phyloP scores from a whole-genome alignment of 768 basidiomycete genomes.

The Lactarius evosmus region DNA sequence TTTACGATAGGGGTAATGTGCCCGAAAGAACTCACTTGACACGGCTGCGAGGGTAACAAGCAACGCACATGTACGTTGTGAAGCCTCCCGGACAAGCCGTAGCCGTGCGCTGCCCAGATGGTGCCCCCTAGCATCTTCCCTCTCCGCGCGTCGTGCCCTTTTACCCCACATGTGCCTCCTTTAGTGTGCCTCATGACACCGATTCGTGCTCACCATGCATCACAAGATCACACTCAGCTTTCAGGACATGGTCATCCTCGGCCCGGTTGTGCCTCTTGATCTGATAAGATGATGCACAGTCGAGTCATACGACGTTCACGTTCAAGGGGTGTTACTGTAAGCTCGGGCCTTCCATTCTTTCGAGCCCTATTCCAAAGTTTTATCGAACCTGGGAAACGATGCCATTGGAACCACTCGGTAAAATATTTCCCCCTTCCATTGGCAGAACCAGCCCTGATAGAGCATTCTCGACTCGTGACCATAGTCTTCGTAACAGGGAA shows the following conservation, averaged over 20 bases:
- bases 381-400: not conserved
- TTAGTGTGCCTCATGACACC: not conserved
- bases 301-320: not conserved
- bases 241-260: not conserved
- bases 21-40: not conserved
- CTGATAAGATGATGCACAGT: not conserved
- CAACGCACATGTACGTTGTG: too few relatives aligned
- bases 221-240: not conserved
- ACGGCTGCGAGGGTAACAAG: too few relatives aligned
- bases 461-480: not conserved
- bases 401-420: conserved; percentile 15
- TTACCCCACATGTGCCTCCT: not conserved
- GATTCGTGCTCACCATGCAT: not conserved
- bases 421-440: too few relatives aligned
- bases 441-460: not conserved
- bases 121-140: not conserved
- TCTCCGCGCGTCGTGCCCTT: not conserved
- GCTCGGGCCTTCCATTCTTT: not conserved
- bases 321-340: not conserved
- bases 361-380: not conserved
- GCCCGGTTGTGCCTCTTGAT: not conserved
- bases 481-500: conserved; percentile 95
- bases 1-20: not conserved
- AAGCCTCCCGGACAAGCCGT: too few relatives aligned
- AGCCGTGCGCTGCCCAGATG: too few relatives aligned